These are phyloP conservation scores for Saturnispora sanitii DNA, from an alignment of 805 yeast species.

Conservation along the genomic window DNA sequence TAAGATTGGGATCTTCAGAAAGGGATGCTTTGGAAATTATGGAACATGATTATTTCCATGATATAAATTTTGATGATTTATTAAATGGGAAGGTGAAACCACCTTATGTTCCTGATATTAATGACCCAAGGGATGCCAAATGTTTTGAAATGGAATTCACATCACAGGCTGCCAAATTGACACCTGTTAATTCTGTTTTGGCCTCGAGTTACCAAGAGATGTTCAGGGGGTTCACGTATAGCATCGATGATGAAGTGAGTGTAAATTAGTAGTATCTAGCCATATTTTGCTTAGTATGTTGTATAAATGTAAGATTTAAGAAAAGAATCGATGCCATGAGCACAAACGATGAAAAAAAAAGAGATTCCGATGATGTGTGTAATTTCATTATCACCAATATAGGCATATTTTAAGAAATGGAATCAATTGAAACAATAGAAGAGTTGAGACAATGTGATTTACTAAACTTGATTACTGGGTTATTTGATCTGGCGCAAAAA, in stretches of 20 bases:
- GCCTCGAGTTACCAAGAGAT: conserved; percentile 88
- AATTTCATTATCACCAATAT: neutral
- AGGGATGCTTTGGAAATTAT: conserved; percentile 87
- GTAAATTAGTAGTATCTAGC: neutral
- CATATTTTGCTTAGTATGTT: neutral
- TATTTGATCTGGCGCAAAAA: conserved; percentile 19
- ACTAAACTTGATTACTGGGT: conserved; percentile 10
- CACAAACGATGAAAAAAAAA: neutral
- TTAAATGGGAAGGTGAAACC: conserved; percentile 63
- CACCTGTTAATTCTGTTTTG: conserved; percentile 85
- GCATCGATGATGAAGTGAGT: conserved; percentile 45
- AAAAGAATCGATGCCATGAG: neutral
- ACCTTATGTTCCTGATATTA: conserved; percentile 83
- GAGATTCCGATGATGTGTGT: too few species aligned
- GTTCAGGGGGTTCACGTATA: conserved; percentile 93
- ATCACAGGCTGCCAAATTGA: conserved; percentile 84
- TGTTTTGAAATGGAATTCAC: conserved; percentile 95
- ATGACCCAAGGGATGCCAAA: conserved; percentile 80
- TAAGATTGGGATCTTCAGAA: conserved; percentile 79
- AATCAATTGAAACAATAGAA: conserved; percentile 12
- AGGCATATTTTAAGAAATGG: neutral
- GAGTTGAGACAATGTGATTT: conserved; percentile 18
- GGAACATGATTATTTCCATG: conserved; percentile 90
- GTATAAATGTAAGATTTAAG: neutral
- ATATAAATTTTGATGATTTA: conserved; percentile 84